Base-by-base conservation (phyloP, 2,329 filamentous ascomycete genomes). In the Simplicillium aogashimaense region DNA sequence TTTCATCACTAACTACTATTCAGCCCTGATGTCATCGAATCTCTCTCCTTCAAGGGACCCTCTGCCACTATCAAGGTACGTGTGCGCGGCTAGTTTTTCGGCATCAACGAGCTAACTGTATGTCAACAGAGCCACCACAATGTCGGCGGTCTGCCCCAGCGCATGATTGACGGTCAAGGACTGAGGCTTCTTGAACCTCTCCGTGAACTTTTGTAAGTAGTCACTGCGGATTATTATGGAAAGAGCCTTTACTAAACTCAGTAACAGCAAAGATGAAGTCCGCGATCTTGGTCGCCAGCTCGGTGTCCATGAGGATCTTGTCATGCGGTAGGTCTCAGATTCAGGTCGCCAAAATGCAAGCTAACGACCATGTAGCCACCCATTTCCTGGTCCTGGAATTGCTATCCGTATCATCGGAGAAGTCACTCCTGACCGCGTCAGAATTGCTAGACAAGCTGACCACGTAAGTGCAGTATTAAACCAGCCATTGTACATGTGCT, bases 401-500 rank as follows among this genome's bases (percentile, higher is more conserved):
- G 86, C 76, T 12, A 84, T 92, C 49, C 74, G 86, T 39, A 82
- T 95, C 44, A 67, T 95, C 1, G 89, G 89, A 29, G 88, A 94
- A 50, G 81, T 95, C 12, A 94, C 86, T 1, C 72, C 70, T 2
- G 83, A 89, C 56, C 76, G 83, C 33, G 82, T 95, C 13, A 76
- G 78, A 41, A 92, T 94, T 47, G 86, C 78, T 2, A 67, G 85
- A n/a, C 69, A 83, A 56, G 85, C 84, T 2, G 86, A 89, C 53
- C 56, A 77, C 53, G 20, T 25, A 25, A 25, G 20, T 25, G 20
- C 20, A 25, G 6, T 9, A 9, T 9, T 5, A 9, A 25, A 25
- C 20, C 9, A 9, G 9, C 9, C 6, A 6, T 25, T 25, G 20
- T n/a, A 25, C 9, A 25, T 9, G 5, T 25, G 20, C 20, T 25